Evolutionary conservation across 2,329 filamentous ascomycete species (phyloP).

Genomic region (Diaporthe sp.): DNA sequence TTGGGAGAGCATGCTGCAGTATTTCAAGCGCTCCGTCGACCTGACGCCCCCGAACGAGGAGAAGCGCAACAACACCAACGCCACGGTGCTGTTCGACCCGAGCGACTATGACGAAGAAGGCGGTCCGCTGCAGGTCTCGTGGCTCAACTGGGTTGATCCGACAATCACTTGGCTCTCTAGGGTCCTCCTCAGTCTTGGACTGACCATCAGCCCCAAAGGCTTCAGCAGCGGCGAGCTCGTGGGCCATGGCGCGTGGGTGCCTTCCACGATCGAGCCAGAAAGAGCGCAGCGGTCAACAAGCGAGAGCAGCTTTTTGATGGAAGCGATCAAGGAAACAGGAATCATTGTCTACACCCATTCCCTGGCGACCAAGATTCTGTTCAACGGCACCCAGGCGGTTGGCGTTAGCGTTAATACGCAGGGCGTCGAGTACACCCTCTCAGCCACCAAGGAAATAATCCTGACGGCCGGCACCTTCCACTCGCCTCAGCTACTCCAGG

Average conservation of each 20-base stretch:
- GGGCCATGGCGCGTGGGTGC: constrained; percentile 27
- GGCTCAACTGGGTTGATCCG: constrained; percentile 34
- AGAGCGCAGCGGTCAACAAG: constrained; percentile 29
- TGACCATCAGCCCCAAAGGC: constrained; percentile 27
- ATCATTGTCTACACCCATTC: constrained; percentile 35
- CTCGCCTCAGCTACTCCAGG: constrained; percentile 53
- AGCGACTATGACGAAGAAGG: constrained; percentile 21
- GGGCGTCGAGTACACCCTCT: constrained; percentile 28
- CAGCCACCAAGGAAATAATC: constrained; percentile 52
- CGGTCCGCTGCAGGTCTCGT: constrained; percentile 35
- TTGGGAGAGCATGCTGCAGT: constrained; percentile 32
- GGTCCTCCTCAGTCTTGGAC: constrained; percentile 28
- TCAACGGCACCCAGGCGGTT: constrained; percentile 19
- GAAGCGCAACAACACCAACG: constrained; percentile 33
- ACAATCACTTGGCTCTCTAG: constrained; percentile 30
- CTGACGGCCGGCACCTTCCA: constrained; percentile 57
- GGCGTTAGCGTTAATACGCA: constrained; percentile 30
- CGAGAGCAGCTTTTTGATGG: constrained; percentile 33
- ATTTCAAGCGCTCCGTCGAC: constrained; percentile 32
- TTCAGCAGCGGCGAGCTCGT: constrained; percentile 34
- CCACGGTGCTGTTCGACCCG: constrained; percentile 24
- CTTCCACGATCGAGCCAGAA: constrained; percentile 28
- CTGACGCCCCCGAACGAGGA: constrained; percentile 10
- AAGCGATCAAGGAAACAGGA: constrained; percentile 44
- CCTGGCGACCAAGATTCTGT: constrained; percentile 23